Base-by-base conservation (phyloP, 1,284 basidiomycete species). In the Naganishia liquefaciens region DNA sequence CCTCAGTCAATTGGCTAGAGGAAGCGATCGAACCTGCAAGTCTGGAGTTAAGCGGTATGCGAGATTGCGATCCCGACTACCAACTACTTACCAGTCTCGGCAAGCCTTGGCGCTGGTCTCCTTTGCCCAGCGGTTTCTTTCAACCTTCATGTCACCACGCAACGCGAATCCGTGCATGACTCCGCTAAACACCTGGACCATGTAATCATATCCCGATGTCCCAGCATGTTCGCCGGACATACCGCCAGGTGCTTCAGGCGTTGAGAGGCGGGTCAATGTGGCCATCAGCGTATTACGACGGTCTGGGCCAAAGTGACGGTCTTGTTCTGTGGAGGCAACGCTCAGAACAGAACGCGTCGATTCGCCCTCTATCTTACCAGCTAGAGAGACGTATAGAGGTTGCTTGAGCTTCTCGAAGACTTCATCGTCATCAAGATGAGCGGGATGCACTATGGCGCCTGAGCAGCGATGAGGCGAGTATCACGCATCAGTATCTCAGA, bases 371-470 rank as follows among this genome's bases (percentile, higher is more conserved):
- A n/a, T n/a, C 63, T 42, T 47, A 66, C 67, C 67, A 13, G 67
- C 67, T 17, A 68, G 47, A 17, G 64, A 63, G 33, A 53, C 63
- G 27, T 65, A 62, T 0, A 68, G 64, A n/a, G 67, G 67, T 37
- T 65, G 53, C 58, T 68, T 65, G 43, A 68, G 52, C 27, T 57
- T 57, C 49, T 58, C 30, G 54, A 68, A 65, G 6, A 50, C 53
- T 19, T 55, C 63, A 25, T 68, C 64, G 54, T 58, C 65, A 15
- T 65, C 64, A 9, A 63, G 28, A 43, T 55, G 52, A 33, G 67
- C 67, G 4, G 67, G 67, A 42, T 68, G 67, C 13, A 68, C 58
- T 42, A 68, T 68, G 4, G 64, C 53, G 21, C 63, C 67, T 67
- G 28, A 23, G 19, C 3, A 17, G 25, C 21, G 28, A 9, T 9